Conservation (phyloP, 768 basidiomycete species). For the Hydnomerulius pinastri region DNA sequence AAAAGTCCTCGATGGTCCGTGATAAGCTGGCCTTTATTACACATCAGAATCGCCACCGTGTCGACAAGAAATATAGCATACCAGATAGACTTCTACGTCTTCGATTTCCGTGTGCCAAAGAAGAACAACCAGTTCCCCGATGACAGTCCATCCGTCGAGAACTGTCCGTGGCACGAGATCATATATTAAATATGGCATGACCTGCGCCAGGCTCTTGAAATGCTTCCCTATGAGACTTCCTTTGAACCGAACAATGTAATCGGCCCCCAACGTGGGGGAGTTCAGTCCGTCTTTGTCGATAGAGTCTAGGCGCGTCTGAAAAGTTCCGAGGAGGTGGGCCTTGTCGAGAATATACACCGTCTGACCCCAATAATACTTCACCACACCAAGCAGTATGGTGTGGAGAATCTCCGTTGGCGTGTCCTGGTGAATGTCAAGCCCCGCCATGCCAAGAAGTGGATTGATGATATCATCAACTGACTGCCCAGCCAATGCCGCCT, state of each 20-base stretch:
- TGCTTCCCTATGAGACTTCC: constrained; percentile 34
- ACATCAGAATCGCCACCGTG: not conserved
- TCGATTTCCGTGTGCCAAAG: constrained; percentile 46
- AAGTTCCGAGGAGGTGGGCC: constrained; percentile 11
- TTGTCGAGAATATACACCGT: constrained; percentile 24
- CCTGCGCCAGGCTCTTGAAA: constrained; percentile 32
- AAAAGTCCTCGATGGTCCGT: constrained; percentile 25
- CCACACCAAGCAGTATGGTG: constrained; percentile 33
- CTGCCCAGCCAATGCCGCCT: not conserved
- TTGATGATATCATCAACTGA: not conserved
- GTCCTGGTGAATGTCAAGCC: constrained; percentile 32
- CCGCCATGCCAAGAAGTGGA: constrained; percentile 19
- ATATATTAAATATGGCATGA: constrained; percentile 31
- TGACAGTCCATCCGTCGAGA: constrained; percentile 31
- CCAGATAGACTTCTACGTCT: constrained; percentile 36
- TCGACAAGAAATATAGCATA: constrained; percentile 4
- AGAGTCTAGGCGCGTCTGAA: constrained; percentile 28
- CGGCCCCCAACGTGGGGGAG: constrained; percentile 21
- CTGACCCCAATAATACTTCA: constrained; percentile 38
- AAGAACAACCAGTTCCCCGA: constrained; percentile 37
- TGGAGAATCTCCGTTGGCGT: constrained; percentile 37
- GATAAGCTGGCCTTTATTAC: constrained; percentile 6
- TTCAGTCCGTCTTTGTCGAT: constrained; percentile 26
- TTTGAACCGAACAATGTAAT: constrained; percentile 35
- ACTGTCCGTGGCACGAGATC: constrained; percentile 27